phyloP scores from a whole-genome alignment of 2,329 filamentous ascomycete species.

The Penicillium sp. region DNA sequence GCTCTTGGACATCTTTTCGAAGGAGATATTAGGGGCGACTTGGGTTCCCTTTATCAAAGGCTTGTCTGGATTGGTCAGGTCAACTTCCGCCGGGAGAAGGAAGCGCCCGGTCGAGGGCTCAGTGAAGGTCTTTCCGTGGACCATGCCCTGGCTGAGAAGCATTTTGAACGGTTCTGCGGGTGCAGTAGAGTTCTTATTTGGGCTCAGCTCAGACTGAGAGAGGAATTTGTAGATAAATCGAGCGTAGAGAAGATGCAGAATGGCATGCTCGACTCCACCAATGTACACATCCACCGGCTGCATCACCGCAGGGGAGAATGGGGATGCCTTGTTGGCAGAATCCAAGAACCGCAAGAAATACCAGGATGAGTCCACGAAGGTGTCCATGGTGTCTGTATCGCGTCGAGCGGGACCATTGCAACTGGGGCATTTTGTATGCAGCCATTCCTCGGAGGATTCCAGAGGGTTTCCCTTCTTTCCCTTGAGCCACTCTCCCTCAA shows the following conservation, averaged over 20 bases:
- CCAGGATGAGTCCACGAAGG: constrained; percentile 94
- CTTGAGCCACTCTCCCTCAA: constrained; percentile 66
- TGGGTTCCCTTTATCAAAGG: constrained; percentile 65
- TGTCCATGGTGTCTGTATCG: constrained; percentile 95
- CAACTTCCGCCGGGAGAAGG: constrained; percentile 72
- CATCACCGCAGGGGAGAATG: constrained; percentile 58
- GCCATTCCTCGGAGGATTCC: constrained; percentile 69
- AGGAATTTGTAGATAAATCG: constrained; percentile 90
- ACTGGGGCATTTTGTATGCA: constrained; percentile 69
- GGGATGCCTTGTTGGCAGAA: constrained; percentile 60
- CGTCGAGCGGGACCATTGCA: constrained; percentile 70
- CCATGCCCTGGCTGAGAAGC: constrained; percentile 90
- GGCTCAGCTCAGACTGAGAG: constrained; percentile 50
- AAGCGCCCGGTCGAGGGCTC: constrained; percentile 75
- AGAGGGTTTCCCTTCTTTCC: constrained; percentile 75
- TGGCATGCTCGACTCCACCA: constrained; percentile 87
- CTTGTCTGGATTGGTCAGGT: constrained; percentile 56
- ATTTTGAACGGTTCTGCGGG: constrained; percentile 73
- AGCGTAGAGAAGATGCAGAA: constrained; percentile 83
- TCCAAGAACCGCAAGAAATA: constrained; percentile 83
- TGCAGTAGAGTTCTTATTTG: constrained; percentile 32
- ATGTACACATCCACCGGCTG: constrained; percentile 86
- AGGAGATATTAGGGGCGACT: constrained; percentile 61
- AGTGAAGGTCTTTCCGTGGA: constrained; percentile 79
- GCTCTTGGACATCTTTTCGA: constrained; percentile 94